These are phyloP conservation scores for Delitschia confertaspora DNA, from an alignment of 495 filamentous ascomycete genomes.

Conservation along the genomic window DNA sequence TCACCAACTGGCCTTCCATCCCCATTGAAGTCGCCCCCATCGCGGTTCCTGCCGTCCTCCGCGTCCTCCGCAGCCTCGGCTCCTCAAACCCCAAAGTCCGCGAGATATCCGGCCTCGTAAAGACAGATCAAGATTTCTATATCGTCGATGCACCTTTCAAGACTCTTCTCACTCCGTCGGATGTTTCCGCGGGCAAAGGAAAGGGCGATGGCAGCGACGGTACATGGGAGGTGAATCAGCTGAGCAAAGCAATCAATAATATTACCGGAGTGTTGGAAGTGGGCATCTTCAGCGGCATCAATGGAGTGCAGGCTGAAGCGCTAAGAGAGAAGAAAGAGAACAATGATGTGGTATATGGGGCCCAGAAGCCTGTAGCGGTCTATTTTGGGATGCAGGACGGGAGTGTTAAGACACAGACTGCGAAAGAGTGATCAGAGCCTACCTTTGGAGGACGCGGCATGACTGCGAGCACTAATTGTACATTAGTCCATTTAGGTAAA, in stretches of 20 bases:
- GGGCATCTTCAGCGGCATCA: constrained; percentile 75
- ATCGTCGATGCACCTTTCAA: constrained; percentile 86
- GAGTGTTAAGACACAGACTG: constrained; percentile 28
- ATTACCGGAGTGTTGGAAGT: constrained; percentile 87
- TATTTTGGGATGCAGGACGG: constrained; percentile 93
- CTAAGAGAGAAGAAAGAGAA: constrained; percentile 40
- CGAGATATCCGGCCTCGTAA: constrained; percentile 68
- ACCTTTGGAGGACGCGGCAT: too few species aligned
- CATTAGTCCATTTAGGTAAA: too few species aligned
- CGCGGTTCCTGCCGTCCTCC: constrained; percentile 61
- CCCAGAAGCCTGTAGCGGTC: constrained; percentile 83
- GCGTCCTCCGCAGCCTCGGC: constrained; percentile 60
- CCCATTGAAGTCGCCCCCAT: constrained; percentile 90
- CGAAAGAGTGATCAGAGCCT: constrained; percentile 11
- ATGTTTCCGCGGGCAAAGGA: constrained; percentile 38
- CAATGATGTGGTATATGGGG: constrained; percentile 40
- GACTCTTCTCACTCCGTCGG: constrained; percentile 53
- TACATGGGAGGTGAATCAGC: constrained; percentile 59
- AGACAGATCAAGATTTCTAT: constrained; percentile 91
- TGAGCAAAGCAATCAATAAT: constrained; percentile 63
- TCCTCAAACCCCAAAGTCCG: constrained; percentile 59
- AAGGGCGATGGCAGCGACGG: constrained; percentile 41
- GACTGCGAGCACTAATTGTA: too few species aligned
- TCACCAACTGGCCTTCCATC: constrained; percentile 72
- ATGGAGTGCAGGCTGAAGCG: constrained; percentile 56